Base-by-base conservation (phyloP, 2,329 filamentous ascomycete species). In the Trematosphaeria pertusa region DNA sequence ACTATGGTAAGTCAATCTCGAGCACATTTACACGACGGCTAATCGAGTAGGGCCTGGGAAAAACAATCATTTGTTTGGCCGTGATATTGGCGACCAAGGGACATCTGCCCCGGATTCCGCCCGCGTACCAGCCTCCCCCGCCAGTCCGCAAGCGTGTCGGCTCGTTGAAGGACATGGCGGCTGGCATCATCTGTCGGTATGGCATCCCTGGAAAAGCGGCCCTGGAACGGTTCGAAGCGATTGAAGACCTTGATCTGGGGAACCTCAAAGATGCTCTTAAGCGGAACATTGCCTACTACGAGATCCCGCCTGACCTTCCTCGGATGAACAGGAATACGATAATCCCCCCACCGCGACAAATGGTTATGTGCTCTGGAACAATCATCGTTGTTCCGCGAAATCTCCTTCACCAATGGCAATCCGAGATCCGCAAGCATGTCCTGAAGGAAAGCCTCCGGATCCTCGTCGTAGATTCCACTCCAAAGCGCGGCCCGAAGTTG, bases 361-460 rank as follows among this genome's bases (percentile, higher is more conserved):
- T 96, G 3, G 81, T 77, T 19, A 75, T 94, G 6, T 89, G 86
- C 50, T 79, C 82, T 20, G 82, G 82, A 0, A 96, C 87, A 0
- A 75, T 97, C 3, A 77, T 96, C 14, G 82, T 97, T 21, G 90
- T 92, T 0, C 93, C 93, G 0, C 79, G 85, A 11, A 97, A 97
- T 63, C 77, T 97, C 18, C 76, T 96, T 3, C 81, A 86, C 42
- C 93, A 97, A 67, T 97, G 93, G 93, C 76, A 82, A 42, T 79
- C 84, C 9, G 91, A 97, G 62, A 91, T 97, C 9, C 68, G 76
- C 2, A 91, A 91, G 61, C 93, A 97, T 62, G 87, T 91, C 0
- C 69, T 78, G 24, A 55, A 65, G 4, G 74, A 72, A 3, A 81
- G 81, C 0, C 73, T 97, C 0, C 81, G 80, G 8, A 79, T 91